These are phyloP conservation scores for Scedosporium apiospermum DNA, from an alignment of 2,329 filamentous ascomycete genomes.

Conservation along the genomic window DNA sequence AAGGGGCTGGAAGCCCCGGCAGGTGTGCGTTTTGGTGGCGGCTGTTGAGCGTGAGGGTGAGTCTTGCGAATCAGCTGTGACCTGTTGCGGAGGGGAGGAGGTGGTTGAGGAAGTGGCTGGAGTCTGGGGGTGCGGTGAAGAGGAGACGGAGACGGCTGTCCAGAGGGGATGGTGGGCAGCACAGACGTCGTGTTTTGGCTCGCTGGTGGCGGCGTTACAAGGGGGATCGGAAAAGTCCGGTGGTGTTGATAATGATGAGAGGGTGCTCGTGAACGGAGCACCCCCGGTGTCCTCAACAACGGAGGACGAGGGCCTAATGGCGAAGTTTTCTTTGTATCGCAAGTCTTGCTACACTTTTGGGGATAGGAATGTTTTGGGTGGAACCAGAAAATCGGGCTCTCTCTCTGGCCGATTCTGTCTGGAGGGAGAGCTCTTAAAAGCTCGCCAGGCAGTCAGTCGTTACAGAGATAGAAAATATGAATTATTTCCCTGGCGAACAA, in stretches of 20 bases:
- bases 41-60: background rate
- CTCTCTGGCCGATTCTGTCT: background rate
- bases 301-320: background rate
- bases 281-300: too few species aligned
- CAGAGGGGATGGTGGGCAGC: background rate
- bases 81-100: background rate
- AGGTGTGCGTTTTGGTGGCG: background rate
- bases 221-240: background rate
- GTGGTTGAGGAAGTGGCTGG: background rate
- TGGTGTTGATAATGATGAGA: background rate
- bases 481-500: background rate
- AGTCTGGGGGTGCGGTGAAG: background rate
- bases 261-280: background rate
- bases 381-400: background rate
- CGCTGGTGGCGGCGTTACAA: background rate
- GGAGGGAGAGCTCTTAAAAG: background rate
- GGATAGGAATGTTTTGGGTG: background rate
- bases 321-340: background rate
- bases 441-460: background rate
- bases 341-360: background rate
- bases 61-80: background rate
- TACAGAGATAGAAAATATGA: background rate
- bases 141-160: background rate
- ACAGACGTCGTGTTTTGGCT: too few species aligned
- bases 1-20: conserved; percentile 12